Evolutionary conservation across 805 yeast species (phyloP), one percentile per base, ranked within the genome.

Genomic region (Sugiyamaella mastotermitis): DNA sequence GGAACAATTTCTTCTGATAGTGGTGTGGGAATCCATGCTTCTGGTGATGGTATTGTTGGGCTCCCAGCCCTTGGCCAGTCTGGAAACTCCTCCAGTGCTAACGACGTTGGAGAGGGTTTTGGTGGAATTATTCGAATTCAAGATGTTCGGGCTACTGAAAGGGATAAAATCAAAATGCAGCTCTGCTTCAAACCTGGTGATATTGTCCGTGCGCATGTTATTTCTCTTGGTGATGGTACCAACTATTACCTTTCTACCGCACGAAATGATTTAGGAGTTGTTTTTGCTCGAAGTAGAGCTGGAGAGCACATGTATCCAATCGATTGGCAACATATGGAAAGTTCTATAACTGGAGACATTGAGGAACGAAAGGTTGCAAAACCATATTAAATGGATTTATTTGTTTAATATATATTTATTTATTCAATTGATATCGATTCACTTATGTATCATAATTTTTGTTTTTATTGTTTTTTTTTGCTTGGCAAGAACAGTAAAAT

Each of bases 281-380:
- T 92, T 1, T 83, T 88, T 58, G 97, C 97, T 4, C 76, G 72
- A 44, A 72, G 60, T 15, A 80, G 79, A 13, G 77, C 78, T 3
- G 95, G 95, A 2, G 78, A 75, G 25, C 61, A 78, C 39, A 76
- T 92, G 85, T 81, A 79, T 50, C 94, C 98, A 2, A 62, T 86
- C 30, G 97, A 92, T 61, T 92, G 97, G 97, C 88, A 86, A 61
- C 83, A 86, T 9, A 92, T 94, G 97, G 71, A 81, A 22, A 77
- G 83, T 45, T 79, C 86, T 2, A 65, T 61, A 18, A 76, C 88
- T 2, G 96, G 96, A 1, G 72, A 70, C 7, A 60, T 76, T 9
- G 97, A 87, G 52, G 66, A 68, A 49, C 71, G 98, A 42, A 92
- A 92, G 60, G 85, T 95, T 62, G 98, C 98, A 2, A 87, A 85